phyloP scores from a whole-genome alignment of 208 protist genomes.

The Crithidia fasciculata region DNA sequence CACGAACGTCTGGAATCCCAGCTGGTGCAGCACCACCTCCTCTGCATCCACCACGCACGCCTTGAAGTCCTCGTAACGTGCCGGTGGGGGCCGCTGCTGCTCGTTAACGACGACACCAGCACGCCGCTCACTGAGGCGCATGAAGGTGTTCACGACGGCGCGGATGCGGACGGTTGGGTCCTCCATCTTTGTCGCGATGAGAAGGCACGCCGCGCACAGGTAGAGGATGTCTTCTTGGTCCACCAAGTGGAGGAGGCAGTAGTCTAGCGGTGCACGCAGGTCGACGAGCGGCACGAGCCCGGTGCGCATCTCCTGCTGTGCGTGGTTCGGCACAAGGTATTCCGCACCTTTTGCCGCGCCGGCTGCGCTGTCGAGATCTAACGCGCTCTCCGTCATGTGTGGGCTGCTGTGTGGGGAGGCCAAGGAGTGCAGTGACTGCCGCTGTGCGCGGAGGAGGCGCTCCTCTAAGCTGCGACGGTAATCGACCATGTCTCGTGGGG shows the following conservation, averaged over 20 bases:
- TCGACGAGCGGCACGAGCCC: constrained; percentile 64
- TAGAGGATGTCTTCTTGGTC: constrained; percentile 76
- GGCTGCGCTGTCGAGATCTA: constrained; percentile 16
- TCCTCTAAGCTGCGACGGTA: constrained; percentile 15
- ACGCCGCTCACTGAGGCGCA: constrained; percentile 64
- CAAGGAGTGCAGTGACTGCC: constrained; percentile 1
- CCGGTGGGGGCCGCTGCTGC: constrained; percentile 22
- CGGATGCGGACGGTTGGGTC: constrained; percentile 60
- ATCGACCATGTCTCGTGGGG: constrained; percentile 15
- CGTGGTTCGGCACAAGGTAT: constrained; percentile 67
- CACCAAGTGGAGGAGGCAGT: constrained; percentile 65
- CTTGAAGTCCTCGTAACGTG: constrained; percentile 74
- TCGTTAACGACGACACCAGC: constrained; percentile 27
- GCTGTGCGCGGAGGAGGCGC: constrained; percentile 11
- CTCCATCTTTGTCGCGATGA: constrained; percentile 81
- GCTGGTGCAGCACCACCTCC: constrained; percentile 67
- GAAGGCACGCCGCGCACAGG: constrained; percentile 77
- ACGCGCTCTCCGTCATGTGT: constrained; percentile 4
- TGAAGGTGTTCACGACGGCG: constrained; percentile 62
- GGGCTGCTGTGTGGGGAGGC: constrained; percentile 4
- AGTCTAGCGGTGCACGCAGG: constrained; percentile 78
- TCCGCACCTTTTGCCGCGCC: constrained; percentile 22
- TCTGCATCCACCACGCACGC: constrained; percentile 73
- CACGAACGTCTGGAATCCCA: constrained; percentile 88
- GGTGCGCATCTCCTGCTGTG: constrained; percentile 42